Conservation (phyloP, 1,139 yeast species). For the Cylindricascospora bacillispora region DNA sequence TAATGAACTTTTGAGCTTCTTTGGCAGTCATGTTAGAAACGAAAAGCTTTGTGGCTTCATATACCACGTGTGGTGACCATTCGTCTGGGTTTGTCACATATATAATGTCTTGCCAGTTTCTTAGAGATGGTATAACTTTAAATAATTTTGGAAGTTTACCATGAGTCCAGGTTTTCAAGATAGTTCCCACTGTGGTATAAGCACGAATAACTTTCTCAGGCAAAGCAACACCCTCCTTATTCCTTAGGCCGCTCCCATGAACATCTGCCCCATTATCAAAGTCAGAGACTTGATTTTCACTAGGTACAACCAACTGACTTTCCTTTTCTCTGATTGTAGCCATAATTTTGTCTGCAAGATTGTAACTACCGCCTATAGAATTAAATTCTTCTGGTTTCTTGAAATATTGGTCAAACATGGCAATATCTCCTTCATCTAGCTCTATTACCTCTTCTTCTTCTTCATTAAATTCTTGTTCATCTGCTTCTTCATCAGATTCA, state of each 20-base stretch:
- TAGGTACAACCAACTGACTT: constrained; percentile 11
- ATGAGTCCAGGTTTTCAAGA: constrained; percentile 82
- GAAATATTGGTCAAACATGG: constrained; percentile 54
- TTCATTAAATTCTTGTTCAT: constrained; percentile 34
- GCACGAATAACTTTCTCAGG: constrained; percentile 96
- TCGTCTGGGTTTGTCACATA: constrained; percentile 83
- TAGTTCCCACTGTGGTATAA: constrained; percentile 80
- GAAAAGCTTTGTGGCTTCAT: constrained; percentile 88
- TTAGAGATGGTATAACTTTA: constrained; percentile 83
- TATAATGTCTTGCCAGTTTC: constrained; percentile 90
- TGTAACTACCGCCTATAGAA: constrained; percentile 36
- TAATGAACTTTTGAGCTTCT: constrained; percentile 80
- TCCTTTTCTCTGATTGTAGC: constrained; percentile 77
- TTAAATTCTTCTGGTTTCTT: constrained; percentile 31
- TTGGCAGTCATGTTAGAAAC: constrained; percentile 79
- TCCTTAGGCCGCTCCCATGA: constrained; percentile 10
- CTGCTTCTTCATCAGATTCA: constrained; percentile 37
- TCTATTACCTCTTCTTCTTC: constrained; percentile 46
- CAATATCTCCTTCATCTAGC: constrained; percentile 60
- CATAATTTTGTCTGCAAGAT: constrained; percentile 84
- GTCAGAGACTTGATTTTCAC: constrained; percentile 18
- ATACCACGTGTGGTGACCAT: constrained; percentile 96
- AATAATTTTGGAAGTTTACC: constrained; percentile 92
- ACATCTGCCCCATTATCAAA: too few relatives aligned
- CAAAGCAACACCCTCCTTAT: constrained; percentile 47